phyloP scores from a whole-genome alignment of 2,329 filamentous ascomycete species.

The Juglanconis juglandina region DNA sequence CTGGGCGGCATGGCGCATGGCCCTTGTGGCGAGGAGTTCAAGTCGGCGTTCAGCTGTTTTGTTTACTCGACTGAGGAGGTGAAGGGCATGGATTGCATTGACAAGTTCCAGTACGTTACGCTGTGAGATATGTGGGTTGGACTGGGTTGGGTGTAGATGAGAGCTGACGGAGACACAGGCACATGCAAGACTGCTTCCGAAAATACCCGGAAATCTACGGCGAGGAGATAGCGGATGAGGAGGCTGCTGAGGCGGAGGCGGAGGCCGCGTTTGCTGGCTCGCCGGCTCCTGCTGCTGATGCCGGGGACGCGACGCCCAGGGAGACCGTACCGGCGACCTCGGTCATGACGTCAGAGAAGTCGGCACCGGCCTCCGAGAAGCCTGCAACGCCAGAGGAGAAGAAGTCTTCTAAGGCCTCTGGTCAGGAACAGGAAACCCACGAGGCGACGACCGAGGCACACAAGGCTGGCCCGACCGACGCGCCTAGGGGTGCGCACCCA shows the following conservation, averaged over 20 bases:
- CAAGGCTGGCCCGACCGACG: not conserved
- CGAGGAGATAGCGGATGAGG: conserved; percentile 78
- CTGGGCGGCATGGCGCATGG: conserved; percentile 95
- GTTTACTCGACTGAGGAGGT: conserved; percentile 93
- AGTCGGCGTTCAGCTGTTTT: conserved; percentile 94
- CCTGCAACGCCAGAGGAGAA: not conserved
- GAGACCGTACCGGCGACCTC: not conserved
- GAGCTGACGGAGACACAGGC: conserved; percentile 47
- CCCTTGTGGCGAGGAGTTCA: conserved; percentile 94
- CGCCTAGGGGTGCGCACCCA: not conserved
- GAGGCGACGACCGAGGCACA: not conserved
- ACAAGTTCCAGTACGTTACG: conserved; percentile 83
- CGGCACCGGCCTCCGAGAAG: not conserved
- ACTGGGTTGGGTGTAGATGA: not conserved
- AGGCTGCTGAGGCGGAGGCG: conserved; percentile 36
- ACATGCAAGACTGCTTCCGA: conserved; percentile 97
- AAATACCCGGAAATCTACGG: conserved; percentile 91
- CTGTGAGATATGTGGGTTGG: not conserved
- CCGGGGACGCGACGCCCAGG: conserved; percentile 12
- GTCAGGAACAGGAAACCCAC: not conserved
- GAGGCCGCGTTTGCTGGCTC: conserved; percentile 8
- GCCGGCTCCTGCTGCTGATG: not conserved
- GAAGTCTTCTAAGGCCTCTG: not conserved
- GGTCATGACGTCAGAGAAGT: not conserved
- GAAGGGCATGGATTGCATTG: conserved; percentile 96